phyloP scores from a whole-genome alignment of 352 stramenopile species.

The Phytopythium kandeliae region DNA sequence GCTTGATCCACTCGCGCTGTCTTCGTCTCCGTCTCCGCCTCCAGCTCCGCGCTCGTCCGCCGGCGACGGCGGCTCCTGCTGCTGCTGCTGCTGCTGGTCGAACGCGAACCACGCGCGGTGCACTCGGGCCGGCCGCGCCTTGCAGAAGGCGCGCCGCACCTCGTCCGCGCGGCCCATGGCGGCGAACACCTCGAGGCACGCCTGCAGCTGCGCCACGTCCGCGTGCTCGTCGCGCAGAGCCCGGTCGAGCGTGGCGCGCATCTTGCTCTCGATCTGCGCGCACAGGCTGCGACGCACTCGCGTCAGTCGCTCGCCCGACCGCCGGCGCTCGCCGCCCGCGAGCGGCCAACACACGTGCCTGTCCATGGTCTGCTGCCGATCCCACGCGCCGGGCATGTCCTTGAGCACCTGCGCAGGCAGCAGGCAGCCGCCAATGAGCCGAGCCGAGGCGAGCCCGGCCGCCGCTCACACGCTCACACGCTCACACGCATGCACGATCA shows the following conservation, averaged over 20 bases:
- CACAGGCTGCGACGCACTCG: slow-evolving; percentile 19
- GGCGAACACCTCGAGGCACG: slow-evolving; percentile 40
- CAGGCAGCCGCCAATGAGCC: neutral
- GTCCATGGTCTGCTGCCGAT: slow-evolving; percentile 46
- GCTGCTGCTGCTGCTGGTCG: slow-evolving; percentile 13
- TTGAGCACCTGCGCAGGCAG: slow-evolving; percentile 20
- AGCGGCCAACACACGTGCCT: too few relatives aligned
- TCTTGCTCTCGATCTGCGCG: slow-evolving; percentile 42
- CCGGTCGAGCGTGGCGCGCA: slow-evolving; percentile 38
- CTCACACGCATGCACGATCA: neutral
- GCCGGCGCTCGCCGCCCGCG: too few relatives aligned
- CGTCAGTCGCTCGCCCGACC: too few relatives aligned
- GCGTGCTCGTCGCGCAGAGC: slow-evolving; percentile 34
- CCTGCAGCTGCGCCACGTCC: slow-evolving; percentile 33
- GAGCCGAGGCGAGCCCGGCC: neutral
- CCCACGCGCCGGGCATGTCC: slow-evolving; percentile 52
- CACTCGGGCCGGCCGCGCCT: slow-evolving; percentile 29
- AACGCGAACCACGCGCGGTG: slow-evolving; percentile 60
- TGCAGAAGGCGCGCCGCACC: slow-evolving; percentile 43
- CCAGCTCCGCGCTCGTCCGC: too few relatives aligned
- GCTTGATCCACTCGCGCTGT: too few relatives aligned
- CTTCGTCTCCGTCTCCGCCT: too few relatives aligned
- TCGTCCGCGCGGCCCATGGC: slow-evolving; percentile 43
- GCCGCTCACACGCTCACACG: neutral
- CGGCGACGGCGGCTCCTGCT: neutral